Percentiles rank a stretch among this genome's conserved stretches.
Conservation (phyloP, 768 basidiomycete genomes). For the Lentinula lateritia region DNA sequence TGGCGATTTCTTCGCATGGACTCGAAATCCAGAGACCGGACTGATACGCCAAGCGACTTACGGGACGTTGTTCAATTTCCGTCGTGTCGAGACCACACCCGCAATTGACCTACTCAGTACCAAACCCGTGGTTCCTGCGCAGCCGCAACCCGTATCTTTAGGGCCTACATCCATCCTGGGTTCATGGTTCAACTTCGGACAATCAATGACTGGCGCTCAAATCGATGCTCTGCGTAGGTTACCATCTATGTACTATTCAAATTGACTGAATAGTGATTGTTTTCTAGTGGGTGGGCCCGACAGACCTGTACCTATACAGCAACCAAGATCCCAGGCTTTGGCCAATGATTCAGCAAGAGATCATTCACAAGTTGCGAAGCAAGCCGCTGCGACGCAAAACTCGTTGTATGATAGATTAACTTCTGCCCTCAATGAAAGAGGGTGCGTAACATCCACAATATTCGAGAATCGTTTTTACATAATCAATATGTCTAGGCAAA, state of each 20-base stretch:
- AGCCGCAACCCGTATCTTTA: slow-evolving; percentile 57
- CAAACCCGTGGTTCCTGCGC: slow-evolving; percentile 39
- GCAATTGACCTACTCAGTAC: slow-evolving; percentile 44
- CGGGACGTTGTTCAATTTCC: slow-evolving; percentile 55
- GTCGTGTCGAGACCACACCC: slow-evolving; percentile 45
- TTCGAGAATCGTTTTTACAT: not conserved
- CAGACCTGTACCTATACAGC: slow-evolving; percentile 43
- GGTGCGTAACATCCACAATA: slow-evolving; percentile 31
- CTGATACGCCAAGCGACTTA: slow-evolving; percentile 36
- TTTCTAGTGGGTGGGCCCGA: slow-evolving; percentile 59
- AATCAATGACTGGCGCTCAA: slow-evolving; percentile 50
- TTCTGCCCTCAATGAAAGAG: slow-evolving; percentile 58
- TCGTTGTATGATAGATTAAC: slow-evolving; percentile 40
- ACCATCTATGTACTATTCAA: not conserved
- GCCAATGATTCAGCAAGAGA: slow-evolving; percentile 1
- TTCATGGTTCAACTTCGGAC: slow-evolving; percentile 49
- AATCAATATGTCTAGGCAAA: slow-evolving; percentile 36
- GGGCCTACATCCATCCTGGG: slow-evolving; percentile 52
- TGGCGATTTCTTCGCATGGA: slow-evolving; percentile 52
- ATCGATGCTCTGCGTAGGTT: slow-evolving; percentile 54
- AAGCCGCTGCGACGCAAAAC: slow-evolving; percentile 27
- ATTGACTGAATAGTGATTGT: not conserved
- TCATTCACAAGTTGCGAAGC: slow-evolving; percentile 21
- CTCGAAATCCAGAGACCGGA: slow-evolving; percentile 25
- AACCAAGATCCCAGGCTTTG: slow-evolving; percentile 5